Evolutionary conservation across 257 asterid species (phyloP).

Genomic region (Leonotis leonurus): DNA sequence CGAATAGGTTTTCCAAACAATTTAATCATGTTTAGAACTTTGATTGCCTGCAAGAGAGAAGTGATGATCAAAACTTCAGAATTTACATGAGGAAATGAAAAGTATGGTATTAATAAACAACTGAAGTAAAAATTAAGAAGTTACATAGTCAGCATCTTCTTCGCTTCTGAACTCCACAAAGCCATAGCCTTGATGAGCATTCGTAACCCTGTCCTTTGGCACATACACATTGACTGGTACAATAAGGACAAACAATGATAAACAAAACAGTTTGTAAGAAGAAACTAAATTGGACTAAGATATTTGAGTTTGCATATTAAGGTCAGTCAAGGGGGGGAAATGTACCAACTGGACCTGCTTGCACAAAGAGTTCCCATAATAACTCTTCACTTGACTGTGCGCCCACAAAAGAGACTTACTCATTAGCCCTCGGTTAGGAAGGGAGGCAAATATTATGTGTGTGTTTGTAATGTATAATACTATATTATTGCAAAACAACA

Average conservation of each 20-base stretch:
- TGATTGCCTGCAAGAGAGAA: slow-evolving; percentile 65
- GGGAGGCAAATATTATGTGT: background rate
- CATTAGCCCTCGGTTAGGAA: background rate
- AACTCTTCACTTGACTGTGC: slow-evolving; percentile 80
- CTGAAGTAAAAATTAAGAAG: slow-evolving; percentile 11
- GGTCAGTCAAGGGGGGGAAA: background rate
- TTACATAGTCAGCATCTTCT: slow-evolving; percentile 97
- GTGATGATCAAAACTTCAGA: slow-evolving; percentile 7
- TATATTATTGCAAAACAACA: background rate
- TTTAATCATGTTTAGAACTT: slow-evolving; percentile 89
- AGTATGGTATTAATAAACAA: background rate
- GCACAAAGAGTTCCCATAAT: slow-evolving; percentile 90
- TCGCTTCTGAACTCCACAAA: slow-evolving; percentile 94
- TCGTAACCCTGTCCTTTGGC: slow-evolving; percentile 94
- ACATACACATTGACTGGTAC: slow-evolving; percentile 82
- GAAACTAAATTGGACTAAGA: background rate
- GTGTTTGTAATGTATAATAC: background rate
- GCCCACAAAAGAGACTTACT: slow-evolving; percentile 1
- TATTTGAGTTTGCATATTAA: background rate
- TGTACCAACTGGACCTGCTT: slow-evolving; percentile 96
- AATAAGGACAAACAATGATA: background rate
- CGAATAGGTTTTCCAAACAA: slow-evolving; percentile 81
- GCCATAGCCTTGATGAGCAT: slow-evolving; percentile 92
- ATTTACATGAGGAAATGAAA: background rate
- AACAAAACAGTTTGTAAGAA: background rate